Evolutionary conservation across 768 basidiomycete genomes (phyloP).

Genomic region (Lepiota venenata): DNA sequence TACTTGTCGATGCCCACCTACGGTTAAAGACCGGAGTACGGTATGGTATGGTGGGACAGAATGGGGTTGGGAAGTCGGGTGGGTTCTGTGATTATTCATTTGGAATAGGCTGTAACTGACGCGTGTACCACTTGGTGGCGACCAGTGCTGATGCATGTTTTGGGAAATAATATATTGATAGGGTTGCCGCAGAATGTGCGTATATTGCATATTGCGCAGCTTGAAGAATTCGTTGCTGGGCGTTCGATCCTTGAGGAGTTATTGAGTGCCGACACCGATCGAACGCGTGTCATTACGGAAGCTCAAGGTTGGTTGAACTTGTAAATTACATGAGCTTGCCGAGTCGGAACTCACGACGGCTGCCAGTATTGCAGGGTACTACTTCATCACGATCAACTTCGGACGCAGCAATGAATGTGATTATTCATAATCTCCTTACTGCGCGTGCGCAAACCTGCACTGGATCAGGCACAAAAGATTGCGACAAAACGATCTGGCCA

Average conservation of each 20-base stretch:
- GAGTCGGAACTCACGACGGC: neutral
- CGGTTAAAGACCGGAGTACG: conserved; percentile 45
- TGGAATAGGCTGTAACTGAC: neutral
- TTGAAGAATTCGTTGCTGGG: conserved; percentile 25
- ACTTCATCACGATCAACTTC: conserved; percentile 15
- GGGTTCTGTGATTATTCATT: conserved; percentile 2
- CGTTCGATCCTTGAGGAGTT: conserved; percentile 25
- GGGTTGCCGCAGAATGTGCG: conserved; percentile 31
- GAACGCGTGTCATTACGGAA: conserved; percentile 24
- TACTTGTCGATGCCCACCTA: conserved; percentile 51
- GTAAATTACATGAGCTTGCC: neutral
- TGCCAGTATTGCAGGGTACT: conserved; percentile 22
- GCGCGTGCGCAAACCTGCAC: conserved; percentile 17
- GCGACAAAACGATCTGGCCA: conserved; percentile 53
- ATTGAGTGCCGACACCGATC: conserved; percentile 23
- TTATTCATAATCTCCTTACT: conserved; percentile 23
- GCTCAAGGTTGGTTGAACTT: conserved; percentile 19
- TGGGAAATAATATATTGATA: conserved; percentile 27
- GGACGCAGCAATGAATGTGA: conserved; percentile 19
- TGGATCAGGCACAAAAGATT: conserved; percentile 39
- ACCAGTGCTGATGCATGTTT: conserved; percentile 26
- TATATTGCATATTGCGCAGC: conserved; percentile 28
- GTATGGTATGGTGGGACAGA: conserved; percentile 54
- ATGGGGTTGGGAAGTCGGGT: conserved; percentile 55
- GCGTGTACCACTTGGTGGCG: neutral